Percentiles rank a stretch among this genome's conserved stretches.
phyloP scores from a whole-genome alignment of 1,284 basidiomycete genomes.

The Anthracocystis setariae region DNA sequence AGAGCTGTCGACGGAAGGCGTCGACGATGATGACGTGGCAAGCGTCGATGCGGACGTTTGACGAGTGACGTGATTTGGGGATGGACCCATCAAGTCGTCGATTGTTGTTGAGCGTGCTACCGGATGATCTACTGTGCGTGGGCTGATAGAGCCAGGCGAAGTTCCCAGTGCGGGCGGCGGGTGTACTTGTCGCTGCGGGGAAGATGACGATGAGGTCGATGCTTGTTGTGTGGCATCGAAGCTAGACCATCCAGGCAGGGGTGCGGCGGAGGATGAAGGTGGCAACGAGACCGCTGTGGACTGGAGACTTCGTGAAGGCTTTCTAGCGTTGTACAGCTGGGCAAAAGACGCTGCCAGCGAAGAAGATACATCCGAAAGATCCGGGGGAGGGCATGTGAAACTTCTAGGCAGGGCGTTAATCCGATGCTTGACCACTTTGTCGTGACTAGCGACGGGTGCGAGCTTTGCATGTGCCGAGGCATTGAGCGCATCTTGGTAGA shows the following conservation, averaged over 20 bases:
- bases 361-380: constrained; percentile 14
- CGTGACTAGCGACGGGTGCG: constrained; percentile 22
- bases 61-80: constrained; percentile 5
- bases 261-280: neutral
- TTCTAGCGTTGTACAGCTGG: neutral
- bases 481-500: constrained; percentile 49
- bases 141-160: constrained; percentile 16
- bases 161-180: neutral
- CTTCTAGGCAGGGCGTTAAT: constrained; percentile 38
- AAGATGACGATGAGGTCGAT: constrained; percentile 1
- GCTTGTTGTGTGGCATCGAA: constrained; percentile 4
- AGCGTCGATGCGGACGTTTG: constrained; percentile 19
- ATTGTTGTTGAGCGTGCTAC: constrained; percentile 14
- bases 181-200: too few relatives aligned
- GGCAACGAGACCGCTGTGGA: neutral
- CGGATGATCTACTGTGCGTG: constrained; percentile 23
- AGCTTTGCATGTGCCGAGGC: constrained; percentile 32
- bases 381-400: constrained; percentile 19
- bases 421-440: constrained; percentile 30
- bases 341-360: constrained; percentile 10
- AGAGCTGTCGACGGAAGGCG: constrained; percentile 4
- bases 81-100: constrained; percentile 11
- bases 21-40: constrained; percentile 21
- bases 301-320: neutral
- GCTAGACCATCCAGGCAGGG: constrained; percentile 2